These are phyloP conservation scores for Curvularia hawaiiensis DNA, from an alignment of 2,329 filamentous ascomycete species.

Conservation along the genomic window DNA sequence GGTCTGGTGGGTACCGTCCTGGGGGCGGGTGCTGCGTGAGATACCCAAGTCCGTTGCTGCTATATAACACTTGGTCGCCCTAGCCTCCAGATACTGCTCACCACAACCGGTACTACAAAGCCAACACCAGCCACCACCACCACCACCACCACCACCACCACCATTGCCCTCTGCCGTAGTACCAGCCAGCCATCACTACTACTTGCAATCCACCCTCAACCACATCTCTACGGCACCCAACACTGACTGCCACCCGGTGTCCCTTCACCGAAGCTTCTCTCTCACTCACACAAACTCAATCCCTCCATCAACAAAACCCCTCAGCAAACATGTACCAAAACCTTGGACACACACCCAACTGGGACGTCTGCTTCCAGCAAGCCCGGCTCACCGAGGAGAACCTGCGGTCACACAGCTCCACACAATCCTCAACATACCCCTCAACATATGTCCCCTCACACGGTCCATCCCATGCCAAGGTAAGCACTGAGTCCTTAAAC, in stretches of 20 bases:
- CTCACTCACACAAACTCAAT: neutral
- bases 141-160: neutral
- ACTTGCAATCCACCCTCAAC: no score
- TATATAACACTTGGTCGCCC: slow-evolving; percentile 20
- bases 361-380: slow-evolving; percentile 16
- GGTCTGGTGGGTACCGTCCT: slow-evolving; percentile 22
- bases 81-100: slow-evolving; percentile 8
- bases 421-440: slow-evolving; percentile 29
- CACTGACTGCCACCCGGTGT: neutral
- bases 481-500: slow-evolving; percentile 14
- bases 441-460: slow-evolving; percentile 25
- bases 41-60: slow-evolving; percentile 4
- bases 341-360: slow-evolving; percentile 17
- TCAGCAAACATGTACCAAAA: slow-evolving; percentile 18
- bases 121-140: neutral
- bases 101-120: slow-evolving; percentile 1
- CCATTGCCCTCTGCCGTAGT: neutral
- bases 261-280: neutral
- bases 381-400: slow-evolving; percentile 39
- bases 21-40: slow-evolving; percentile 12
- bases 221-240: neutral
- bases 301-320: neutral
- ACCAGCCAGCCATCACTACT: neutral
- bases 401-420: slow-evolving; percentile 35
- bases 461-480: slow-evolving; percentile 31